A percentile compares a stretch with the other conserved stretches of the same genome.
phyloP scores from a whole-genome alignment of 129 eudicot species.

The Rutidosis leptorrhynchoides region DNA sequence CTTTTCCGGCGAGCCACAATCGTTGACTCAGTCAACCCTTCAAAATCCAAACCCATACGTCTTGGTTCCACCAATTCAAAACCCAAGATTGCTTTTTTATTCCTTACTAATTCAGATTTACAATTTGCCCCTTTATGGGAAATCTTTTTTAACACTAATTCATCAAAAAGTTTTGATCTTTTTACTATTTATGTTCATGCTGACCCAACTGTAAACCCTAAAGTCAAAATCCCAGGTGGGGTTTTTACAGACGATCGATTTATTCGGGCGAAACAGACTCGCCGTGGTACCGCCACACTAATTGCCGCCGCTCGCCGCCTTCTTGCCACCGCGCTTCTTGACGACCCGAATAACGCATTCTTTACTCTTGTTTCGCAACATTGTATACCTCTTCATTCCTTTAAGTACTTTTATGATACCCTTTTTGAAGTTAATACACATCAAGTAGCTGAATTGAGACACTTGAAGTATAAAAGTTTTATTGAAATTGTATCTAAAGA shows the following conservation, averaged over 20 bases:
- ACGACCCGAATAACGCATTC: slow-evolving; percentile 58
- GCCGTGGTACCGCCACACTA: slow-evolving; percentile 68
- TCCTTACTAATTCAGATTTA: slow-evolving; percentile 73
- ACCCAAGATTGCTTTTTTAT: slow-evolving; percentile 88
- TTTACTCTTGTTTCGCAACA: slow-evolving; percentile 75
- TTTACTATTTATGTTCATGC: slow-evolving; percentile 74
- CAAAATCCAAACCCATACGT: slow-evolving; percentile 32
- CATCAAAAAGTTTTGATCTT: slow-evolving; percentile 22
- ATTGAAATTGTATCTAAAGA: slow-evolving; percentile 57
- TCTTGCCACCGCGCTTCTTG: slow-evolving; percentile 70
- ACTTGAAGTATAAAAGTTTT: slow-evolving; percentile 40
- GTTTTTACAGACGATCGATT: slow-evolving; percentile 43
- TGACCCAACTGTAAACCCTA: slow-evolving; percentile 49
- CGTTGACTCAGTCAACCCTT: slow-evolving; percentile 23
- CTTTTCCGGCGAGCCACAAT: slow-evolving; percentile 67
- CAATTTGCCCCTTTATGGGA: slow-evolving; percentile 77
- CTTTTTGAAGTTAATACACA: slow-evolving; percentile 27
- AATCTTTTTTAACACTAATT: slow-evolving; percentile 34
- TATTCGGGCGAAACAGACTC: slow-evolving; percentile 53
- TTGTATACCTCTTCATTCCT: slow-evolving; percentile 76
- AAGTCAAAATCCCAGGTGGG: slow-evolving; percentile 46
- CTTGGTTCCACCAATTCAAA: slow-evolving; percentile 51
- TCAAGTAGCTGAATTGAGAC: slow-evolving; percentile 33
- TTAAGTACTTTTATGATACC: slow-evolving; percentile 44
- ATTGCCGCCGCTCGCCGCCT: slow-evolving; percentile 86